phyloP scores from a whole-genome alignment of 306 rosid species.

The Begonia masoniana region DNA sequence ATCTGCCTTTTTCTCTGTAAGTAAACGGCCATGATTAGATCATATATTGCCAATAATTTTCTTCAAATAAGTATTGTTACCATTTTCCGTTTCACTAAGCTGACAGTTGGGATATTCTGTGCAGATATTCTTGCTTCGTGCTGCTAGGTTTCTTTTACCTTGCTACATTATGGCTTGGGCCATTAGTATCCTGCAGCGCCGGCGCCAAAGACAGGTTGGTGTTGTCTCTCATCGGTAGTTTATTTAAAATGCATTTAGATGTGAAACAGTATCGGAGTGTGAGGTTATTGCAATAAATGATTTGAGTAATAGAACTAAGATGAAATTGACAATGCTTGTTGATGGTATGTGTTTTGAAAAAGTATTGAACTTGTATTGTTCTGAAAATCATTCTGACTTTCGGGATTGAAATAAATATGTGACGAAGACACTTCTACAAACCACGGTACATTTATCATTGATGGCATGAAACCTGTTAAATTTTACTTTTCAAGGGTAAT shows the following conservation, averaged over 20 bases:
- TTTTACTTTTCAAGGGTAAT: too few species aligned
- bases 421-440: too few species aligned
- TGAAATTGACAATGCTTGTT: background rate
- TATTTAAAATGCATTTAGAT: too few species aligned
- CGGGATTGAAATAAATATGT: too few species aligned
- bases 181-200: conserved; percentile 84
- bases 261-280: too few species aligned
- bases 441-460: too few species aligned
- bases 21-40: conserved; percentile 7
- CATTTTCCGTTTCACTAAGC: background rate
- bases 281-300: too few species aligned
- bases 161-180: conserved; percentile 99
- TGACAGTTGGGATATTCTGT: conserved; percentile 1
- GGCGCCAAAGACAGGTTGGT: conserved; percentile 87
- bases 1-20: conserved; percentile 69
- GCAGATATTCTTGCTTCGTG: conserved; percentile 70
- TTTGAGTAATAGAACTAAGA: too few species aligned
- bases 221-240: background rate
- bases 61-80: background rate
- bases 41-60: background rate
- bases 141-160: conserved; percentile 94
- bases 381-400: too few species aligned
- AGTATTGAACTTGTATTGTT: too few species aligned
- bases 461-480: too few species aligned
- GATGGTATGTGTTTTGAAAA: background rate